Conservation (phyloP, 257 asterid genomes). For the Orobanche coerulescens region DNA sequence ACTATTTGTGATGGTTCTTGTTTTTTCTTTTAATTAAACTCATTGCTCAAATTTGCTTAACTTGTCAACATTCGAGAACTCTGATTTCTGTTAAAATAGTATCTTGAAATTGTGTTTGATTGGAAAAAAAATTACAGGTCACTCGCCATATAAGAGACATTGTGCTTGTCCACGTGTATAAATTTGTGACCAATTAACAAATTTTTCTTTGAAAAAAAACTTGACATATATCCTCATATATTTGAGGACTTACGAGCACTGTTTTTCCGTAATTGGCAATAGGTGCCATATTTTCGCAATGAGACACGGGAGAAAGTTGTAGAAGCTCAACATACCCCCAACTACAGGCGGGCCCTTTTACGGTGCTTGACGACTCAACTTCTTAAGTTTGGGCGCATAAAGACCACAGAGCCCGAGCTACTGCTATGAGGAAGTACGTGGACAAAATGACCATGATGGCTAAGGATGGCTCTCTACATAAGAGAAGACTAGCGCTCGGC, state of each 20-base stretch:
- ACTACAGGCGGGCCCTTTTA: conserved; percentile 80
- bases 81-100: background rate
- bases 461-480: conserved; percentile 86
- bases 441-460: conserved; percentile 93
- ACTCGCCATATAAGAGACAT: no score
- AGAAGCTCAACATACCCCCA: conserved; percentile 91
- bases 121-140: background rate
- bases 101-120: background rate
- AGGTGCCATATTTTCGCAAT: conserved; percentile 63
- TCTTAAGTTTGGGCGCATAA: conserved; percentile 80
- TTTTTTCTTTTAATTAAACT: no score
- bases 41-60: background rate
- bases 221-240: conserved; percentile 26
- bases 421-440: conserved; percentile 76
- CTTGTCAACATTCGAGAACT: background rate
- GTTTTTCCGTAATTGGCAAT: conserved; percentile 40
- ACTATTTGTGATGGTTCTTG: background rate
- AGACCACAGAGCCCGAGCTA: conserved; percentile 93
- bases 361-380: conserved; percentile 88
- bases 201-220: no score
- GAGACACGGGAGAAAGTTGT: conserved; percentile 96
- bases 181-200: no score
- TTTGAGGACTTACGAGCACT: conserved; percentile 39
- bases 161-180: no score
- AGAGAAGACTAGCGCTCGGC: conserved; percentile 95